phyloP scores from a whole-genome alignment of 2,329 filamentous ascomycete genomes.

The Waltergamsia citrina region DNA sequence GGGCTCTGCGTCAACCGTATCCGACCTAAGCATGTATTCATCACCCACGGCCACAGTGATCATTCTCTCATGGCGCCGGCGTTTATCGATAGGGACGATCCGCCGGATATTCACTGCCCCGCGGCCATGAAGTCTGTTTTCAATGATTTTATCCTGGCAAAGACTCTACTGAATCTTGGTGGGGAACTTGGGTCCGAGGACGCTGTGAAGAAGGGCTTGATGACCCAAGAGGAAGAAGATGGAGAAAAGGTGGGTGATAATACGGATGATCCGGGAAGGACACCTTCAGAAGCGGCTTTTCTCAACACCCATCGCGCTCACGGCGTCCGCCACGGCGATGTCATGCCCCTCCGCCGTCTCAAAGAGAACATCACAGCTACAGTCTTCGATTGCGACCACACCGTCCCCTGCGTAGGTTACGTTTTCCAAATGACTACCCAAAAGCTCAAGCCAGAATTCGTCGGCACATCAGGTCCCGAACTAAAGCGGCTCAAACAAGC shows the following conservation, averaged over 20 bases:
- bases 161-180: constrained; percentile 30
- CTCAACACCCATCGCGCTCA: constrained; percentile 29
- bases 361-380: constrained; percentile 28
- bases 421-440: constrained; percentile 29
- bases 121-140: constrained; percentile 26
- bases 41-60: constrained; percentile 39
- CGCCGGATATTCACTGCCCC: constrained; percentile 36
- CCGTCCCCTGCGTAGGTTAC: constrained; percentile 36
- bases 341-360: constrained; percentile 21
- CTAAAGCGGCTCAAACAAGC: constrained; percentile 23
- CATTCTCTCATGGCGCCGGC: constrained; percentile 32
- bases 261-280: constrained; percentile 1
- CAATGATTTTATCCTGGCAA: constrained; percentile 28
- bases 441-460: constrained; percentile 27
- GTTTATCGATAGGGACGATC: constrained; percentile 32
- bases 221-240: constrained; percentile 16
- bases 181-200: constrained; percentile 15
- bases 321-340: constrained; percentile 22
- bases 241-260: constrained; percentile 7
- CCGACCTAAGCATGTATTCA: constrained; percentile 37
- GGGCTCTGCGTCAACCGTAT: constrained; percentile 34
- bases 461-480: constrained; percentile 20
- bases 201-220: neutral
- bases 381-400: constrained; percentile 35
- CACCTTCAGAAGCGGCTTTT: constrained; percentile 11